phyloP scores from a whole-genome alignment of 805 yeast genomes.

The Saturnispora dispora region DNA sequence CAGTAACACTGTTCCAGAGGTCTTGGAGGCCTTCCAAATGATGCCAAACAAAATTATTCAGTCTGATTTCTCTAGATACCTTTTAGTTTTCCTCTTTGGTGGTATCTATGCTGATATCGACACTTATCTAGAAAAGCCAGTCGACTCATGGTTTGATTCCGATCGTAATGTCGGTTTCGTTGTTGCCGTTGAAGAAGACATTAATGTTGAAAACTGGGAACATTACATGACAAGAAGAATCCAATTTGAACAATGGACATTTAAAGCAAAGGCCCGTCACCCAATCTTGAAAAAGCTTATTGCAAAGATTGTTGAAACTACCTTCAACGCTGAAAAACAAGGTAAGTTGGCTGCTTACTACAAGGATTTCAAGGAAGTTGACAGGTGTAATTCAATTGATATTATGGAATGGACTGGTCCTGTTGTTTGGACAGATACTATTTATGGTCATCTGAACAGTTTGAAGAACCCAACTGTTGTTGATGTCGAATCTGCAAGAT shows the following conservation, averaged over 20 bases:
- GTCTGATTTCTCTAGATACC: conserved; percentile 50
- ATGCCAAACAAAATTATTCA: conserved; percentile 45
- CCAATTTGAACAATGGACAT: conserved; percentile 55
- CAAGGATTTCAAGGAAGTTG: conserved; percentile 30
- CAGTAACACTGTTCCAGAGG: conserved; percentile 37
- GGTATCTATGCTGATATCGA: conserved; percentile 58
- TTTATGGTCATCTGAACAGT: conserved; percentile 53
- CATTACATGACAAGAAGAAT: conserved; percentile 42
- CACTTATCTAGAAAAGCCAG: conserved; percentile 46
- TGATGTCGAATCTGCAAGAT: conserved; percentile 26
- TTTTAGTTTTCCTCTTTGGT: conserved; percentile 44
- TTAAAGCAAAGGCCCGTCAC: conserved; percentile 54
- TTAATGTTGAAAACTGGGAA: conserved; percentile 46
- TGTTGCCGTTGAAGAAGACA: conserved; percentile 46
- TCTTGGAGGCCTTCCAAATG: conserved; percentile 42
- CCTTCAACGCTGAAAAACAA: conserved; percentile 33
- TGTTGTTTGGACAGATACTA: conserved; percentile 69
- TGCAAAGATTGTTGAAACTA: conserved; percentile 42
- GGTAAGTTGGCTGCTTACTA: conserved; percentile 29
- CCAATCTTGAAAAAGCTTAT: conserved; percentile 49
- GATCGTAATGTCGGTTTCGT: conserved; percentile 45
- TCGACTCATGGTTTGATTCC: conserved; percentile 53
- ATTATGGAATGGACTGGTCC: conserved; percentile 74
- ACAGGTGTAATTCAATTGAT: conserved; percentile 33
- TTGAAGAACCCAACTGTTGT: conserved; percentile 27